Evolutionary conservation across 768 basidiomycete genomes (phyloP).

Genomic region (Rickenella mellea): DNA sequence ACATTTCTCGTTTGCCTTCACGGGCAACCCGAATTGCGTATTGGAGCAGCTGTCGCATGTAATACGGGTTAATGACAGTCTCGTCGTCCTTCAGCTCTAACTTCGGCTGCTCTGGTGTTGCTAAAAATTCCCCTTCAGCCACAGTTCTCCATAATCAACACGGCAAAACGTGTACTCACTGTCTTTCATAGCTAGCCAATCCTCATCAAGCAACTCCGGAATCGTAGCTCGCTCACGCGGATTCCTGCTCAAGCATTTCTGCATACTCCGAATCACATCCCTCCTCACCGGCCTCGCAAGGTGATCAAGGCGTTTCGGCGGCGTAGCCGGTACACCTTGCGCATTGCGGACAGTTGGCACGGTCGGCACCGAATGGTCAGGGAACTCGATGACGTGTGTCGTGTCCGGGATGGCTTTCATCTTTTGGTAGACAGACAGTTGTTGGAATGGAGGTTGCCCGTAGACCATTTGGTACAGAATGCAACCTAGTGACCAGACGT

Average conservation of each 20-base stretch:
- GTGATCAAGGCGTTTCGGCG: conserved; percentile 56
- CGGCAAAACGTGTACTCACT: conserved; percentile 25
- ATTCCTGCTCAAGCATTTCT: conserved; percentile 66
- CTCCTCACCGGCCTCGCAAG: conserved; percentile 59
- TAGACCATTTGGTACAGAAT: conserved; percentile 99
- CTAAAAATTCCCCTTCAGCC: conserved; percentile 6
- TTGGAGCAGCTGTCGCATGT: conserved; percentile 64
- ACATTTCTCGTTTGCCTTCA: conserved; percentile 22
- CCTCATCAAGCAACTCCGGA: conserved; percentile 73
- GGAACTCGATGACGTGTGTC: conserved; percentile 71
- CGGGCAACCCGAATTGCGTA: conserved; percentile 61
- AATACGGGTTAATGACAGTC: conserved; percentile 69
- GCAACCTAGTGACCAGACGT: conserved; percentile 97
- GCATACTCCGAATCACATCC: conserved; percentile 76
- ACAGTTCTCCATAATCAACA: not conserved
- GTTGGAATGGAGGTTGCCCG: conserved; percentile 85
- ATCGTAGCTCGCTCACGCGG: conserved; percentile 84
- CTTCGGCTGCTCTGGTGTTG: conserved; percentile 20
- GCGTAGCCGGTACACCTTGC: conserved; percentile 21
- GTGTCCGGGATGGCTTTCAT: conserved; percentile 90
- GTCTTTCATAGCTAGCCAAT: conserved; percentile 65
- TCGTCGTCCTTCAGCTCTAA: conserved; percentile 38
- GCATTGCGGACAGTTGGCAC: conserved; percentile 20
- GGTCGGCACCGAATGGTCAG: conserved; percentile 52
- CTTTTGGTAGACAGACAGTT: conserved; percentile 75